A percentile compares a stretch with the other conserved stretches of the same genome.
These are phyloP conservation scores for Populus euphratica DNA, from an alignment of 345 rosid genomes.

Conservation along the genomic window DNA sequence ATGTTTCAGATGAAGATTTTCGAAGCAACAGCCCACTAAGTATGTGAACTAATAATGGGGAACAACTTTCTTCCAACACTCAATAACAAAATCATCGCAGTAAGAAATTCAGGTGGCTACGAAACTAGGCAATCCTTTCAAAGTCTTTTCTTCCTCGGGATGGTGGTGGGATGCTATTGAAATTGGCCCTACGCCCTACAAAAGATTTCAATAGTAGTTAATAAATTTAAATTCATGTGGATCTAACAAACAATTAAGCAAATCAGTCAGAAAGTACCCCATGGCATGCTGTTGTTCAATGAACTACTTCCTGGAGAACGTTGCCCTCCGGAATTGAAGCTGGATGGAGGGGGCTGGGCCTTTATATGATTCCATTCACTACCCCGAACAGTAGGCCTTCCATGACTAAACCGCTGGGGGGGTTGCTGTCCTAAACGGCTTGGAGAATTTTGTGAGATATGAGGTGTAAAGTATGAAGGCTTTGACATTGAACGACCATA, in stretches of 20 bases:
- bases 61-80: conserved; percentile 54
- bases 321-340: conserved; percentile 55
- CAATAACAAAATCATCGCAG: conserved; percentile 38
- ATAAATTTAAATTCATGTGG: conserved; percentile 5
- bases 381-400: conserved; percentile 50
- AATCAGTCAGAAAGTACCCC: conserved; percentile 62
- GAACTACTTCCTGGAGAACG: conserved; percentile 82
- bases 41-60: conserved; percentile 48
- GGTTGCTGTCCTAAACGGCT: conserved; percentile 93
- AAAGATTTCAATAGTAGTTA: conserved; percentile 20
- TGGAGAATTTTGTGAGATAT: conserved; percentile 63
- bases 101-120: conserved; percentile 32
- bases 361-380: conserved; percentile 66
- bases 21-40: conserved; percentile 56
- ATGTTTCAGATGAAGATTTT: conserved; percentile 34
- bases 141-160: conserved; percentile 85
- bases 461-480: conserved; percentile 52
- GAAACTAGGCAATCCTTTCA: conserved; percentile 71
- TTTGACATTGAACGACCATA: conserved; percentile 54
- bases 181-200: conserved; percentile 79
- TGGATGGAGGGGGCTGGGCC: conserved; percentile 64
- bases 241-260: not conserved
- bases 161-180: conserved; percentile 66
- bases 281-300: conserved; percentile 58
- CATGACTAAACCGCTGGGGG: conserved; percentile 49